Conservation (phyloP, 2,329 filamentous ascomycete genomes). For the Aspergillaceae sp. region DNA sequence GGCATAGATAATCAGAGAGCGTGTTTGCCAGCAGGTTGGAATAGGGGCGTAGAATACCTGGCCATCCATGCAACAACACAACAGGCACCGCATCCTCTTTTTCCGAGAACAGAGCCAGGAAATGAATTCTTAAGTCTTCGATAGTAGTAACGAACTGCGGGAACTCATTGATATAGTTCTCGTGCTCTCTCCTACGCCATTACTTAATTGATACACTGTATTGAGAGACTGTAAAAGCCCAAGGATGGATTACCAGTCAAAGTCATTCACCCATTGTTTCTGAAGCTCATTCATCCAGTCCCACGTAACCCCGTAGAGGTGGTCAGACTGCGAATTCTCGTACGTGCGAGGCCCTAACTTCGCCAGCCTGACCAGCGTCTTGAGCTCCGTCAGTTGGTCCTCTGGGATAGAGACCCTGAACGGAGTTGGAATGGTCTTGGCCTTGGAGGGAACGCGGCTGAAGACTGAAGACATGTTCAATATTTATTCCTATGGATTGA, state of each 20-base stretch:
- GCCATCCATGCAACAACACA: conserved; percentile 35
- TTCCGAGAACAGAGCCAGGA: conserved; percentile 42
- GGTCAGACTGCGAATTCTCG: conserved; percentile 39
- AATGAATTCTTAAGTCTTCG: conserved; percentile 39
- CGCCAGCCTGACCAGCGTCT: conserved; percentile 40
- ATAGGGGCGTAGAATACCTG: conserved; percentile 10
- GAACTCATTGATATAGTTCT: conserved; percentile 41
- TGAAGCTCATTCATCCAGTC: conserved; percentile 40
- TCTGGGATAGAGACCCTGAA: conserved; percentile 40
- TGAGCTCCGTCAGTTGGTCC: conserved; percentile 38
- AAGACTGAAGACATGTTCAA: conserved; percentile 18
- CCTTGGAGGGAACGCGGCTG: conserved; percentile 25
- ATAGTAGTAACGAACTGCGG: conserved; percentile 43
- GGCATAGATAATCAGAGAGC: too few relatives aligned
- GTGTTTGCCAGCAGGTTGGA: too few relatives aligned
- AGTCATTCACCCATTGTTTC: conserved; percentile 37
- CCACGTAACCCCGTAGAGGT: conserved; percentile 38
- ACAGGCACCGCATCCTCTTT: conserved; percentile 41
- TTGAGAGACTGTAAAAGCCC: conserved; percentile 4
- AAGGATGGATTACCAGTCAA: conserved; percentile 39
- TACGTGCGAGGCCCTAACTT: conserved; percentile 43
- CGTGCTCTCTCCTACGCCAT: conserved; percentile 21
- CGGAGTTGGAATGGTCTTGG: conserved; percentile 29
- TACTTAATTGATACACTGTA: conserved; percentile 5
- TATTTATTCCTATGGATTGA: neutral